These are phyloP conservation scores for Pseudodiploospora longispora DNA, from an alignment of 2,329 filamentous ascomycete species.

Conservation along the genomic window DNA sequence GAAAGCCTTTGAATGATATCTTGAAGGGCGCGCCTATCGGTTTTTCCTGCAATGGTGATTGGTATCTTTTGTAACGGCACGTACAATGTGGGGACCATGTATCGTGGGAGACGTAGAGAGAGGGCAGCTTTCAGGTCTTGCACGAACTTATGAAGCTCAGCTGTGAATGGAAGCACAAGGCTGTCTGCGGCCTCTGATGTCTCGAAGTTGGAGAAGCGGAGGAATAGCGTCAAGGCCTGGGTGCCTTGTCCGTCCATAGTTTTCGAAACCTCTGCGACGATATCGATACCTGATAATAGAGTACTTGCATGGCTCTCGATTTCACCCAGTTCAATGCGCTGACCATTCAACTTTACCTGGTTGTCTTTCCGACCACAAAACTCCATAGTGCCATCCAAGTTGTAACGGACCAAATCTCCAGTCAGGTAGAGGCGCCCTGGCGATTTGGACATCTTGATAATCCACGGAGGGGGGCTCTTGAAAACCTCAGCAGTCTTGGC, in stretches of 20 bases:
- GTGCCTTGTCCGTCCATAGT: too few species aligned
- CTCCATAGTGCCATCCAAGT: constrained; percentile 29
- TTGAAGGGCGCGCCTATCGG: constrained; percentile 38
- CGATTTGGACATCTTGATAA: neutral
- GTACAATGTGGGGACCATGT: constrained; percentile 8
- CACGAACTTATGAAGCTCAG: too few species aligned
- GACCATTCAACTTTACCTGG: constrained; percentile 51
- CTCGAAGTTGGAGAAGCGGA: too few species aligned
- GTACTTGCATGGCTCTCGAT: constrained; percentile 11
- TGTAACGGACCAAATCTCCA: constrained; percentile 37
- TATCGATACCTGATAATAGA: neutral
- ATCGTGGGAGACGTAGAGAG: constrained; percentile 9
- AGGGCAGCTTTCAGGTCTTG: too few species aligned
- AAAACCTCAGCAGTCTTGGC: constrained; percentile 34
- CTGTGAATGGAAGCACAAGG: too few species aligned
- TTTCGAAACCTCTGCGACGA: neutral
- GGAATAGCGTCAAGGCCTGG: too few species aligned
- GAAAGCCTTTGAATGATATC: constrained; percentile 25
- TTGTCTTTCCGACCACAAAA: constrained; percentile 46
- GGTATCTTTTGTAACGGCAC: constrained; percentile 35
- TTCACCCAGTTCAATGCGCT: constrained; percentile 38
- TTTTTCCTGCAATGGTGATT: constrained; percentile 40
- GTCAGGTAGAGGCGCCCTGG: constrained; percentile 30
- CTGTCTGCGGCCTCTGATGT: too few species aligned
- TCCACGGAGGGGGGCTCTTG: neutral